Conservation (phyloP, 2,329 filamentous ascomycete genomes). For the Hortaea werneckii region DNA sequence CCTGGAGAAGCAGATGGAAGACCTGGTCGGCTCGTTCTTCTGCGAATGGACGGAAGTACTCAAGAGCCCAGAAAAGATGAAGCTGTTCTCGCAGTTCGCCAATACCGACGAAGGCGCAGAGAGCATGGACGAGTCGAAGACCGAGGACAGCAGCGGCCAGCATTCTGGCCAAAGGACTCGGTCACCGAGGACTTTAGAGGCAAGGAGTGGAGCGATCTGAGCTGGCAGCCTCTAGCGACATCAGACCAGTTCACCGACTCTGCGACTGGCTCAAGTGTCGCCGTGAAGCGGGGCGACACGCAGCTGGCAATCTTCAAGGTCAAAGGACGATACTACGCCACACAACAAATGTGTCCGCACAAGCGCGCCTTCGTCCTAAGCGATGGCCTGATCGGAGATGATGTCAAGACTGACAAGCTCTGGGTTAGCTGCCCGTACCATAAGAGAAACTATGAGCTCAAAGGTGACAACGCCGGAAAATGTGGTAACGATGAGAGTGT, state of each 20-base stretch:
- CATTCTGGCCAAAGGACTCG: constrained; percentile 64
- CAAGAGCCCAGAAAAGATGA: constrained; percentile 54
- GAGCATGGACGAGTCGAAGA: constrained; percentile 60
- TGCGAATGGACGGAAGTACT: constrained; percentile 87
- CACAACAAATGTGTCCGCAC: constrained; percentile 92
- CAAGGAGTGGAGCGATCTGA: constrained; percentile 53
- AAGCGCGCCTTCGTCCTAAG: constrained; percentile 83
- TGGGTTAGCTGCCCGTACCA: constrained; percentile 83
- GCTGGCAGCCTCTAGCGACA: constrained; percentile 73
- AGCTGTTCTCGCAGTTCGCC: constrained; percentile 70
- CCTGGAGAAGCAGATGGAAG: constrained; percentile 79
- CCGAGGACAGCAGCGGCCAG: constrained; percentile 62
- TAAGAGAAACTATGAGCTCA: constrained; percentile 79
- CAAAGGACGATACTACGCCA: constrained; percentile 68
- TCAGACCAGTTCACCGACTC: constrained; percentile 58
- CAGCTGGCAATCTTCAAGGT: constrained; percentile 83
- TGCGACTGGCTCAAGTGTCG: constrained; percentile 63
- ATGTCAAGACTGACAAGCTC: constrained; percentile 49
- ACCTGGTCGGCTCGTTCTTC: constrained; percentile 73
- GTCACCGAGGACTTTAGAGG: constrained; percentile 63
- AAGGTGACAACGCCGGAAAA: constrained; percentile 52
- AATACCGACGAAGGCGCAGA: constrained; percentile 67
- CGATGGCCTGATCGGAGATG: constrained; percentile 72
- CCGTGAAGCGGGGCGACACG: constrained; percentile 77
- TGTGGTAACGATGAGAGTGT: constrained; percentile 66